Conservation (phyloP, 148 eudicot genomes). For the Gaultheria prostrata region DNA sequence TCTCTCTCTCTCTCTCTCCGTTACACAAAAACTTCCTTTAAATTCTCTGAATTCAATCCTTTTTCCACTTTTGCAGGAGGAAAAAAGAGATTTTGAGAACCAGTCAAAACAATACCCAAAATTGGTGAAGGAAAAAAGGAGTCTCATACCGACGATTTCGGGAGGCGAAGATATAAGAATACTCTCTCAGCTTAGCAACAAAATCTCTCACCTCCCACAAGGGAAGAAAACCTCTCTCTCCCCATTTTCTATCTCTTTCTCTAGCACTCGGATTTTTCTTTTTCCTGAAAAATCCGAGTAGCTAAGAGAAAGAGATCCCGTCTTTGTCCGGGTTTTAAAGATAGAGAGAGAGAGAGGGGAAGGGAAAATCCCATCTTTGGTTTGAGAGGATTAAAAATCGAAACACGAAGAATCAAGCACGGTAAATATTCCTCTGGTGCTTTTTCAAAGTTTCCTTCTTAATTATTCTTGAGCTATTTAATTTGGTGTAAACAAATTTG, state of each 20-base stretch:
- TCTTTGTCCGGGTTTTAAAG: no score
- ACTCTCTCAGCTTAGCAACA: not conserved
- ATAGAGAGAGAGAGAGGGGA: no score
- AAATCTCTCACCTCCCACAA: not conserved
- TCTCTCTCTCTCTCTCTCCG: not conserved
- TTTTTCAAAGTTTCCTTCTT: no score
- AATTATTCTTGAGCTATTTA: no score
- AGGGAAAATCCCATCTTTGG: not conserved
- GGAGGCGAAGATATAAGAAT: not conserved
- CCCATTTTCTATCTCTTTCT: not conserved
- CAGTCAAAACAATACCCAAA: not conserved
- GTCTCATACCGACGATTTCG: not conserved
- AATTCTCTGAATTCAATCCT: not conserved
- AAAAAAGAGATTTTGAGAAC: not conserved
- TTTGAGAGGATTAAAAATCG: no score
- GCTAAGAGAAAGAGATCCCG: not conserved
- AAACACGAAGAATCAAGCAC: no score
- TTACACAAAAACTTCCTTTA: no score
- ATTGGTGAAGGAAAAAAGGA: not conserved
- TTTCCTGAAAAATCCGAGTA: not conserved
- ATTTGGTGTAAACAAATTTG: no score
- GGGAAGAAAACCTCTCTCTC: not conserved
- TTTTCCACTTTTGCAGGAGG: not conserved
- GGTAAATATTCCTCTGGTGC: no score
- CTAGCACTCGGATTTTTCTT: not conserved